Base-by-base conservation (phyloP, 345 rosid species). In the Rhodamnia argentea region DNA sequence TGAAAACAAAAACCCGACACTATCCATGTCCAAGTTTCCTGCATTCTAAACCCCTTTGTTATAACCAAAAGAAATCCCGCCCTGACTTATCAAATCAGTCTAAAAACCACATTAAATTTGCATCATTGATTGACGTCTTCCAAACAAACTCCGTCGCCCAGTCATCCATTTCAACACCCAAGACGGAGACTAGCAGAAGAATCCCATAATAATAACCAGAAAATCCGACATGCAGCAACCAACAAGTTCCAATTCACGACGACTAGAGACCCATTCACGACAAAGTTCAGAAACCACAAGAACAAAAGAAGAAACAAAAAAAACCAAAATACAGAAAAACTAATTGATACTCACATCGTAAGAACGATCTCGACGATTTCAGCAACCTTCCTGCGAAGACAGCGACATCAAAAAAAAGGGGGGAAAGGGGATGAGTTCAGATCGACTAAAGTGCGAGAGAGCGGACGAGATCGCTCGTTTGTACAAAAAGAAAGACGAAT, bases 381-480 rank as follows among this genome's bases (percentile, higher is more conserved):
- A 70, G 24, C 8, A 70, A 18, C 47, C 78, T 32, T 70, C 78
- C 78, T 70, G 78, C 47, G 47, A 70, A 70, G 16, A 70, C 44
- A 70, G 78, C 11, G 78, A 32, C 76, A 20, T 64, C 42, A 32
- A 20, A 44, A 23, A 64, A 70, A 70, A 0, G 13, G 78, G 44
- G 76, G 10, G 2, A 32, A 26, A 18, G 24, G 44, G 44, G 24
- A 2, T 18, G 44, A 1, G 44, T 70, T 37, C 78, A 32, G 78
- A 70, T 70, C 78, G 24, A 32, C 13, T 32, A 22, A 29, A 70
- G 78, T 5, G 78, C 23, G 78, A 32, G 44, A 4, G 13, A 1
- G 78, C 78, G 78, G 78, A 16, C 78, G 78, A 62, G 75, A 62
- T 62, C 75, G 75, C 42, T 29, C 40, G 75, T 62, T 62, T 37